phyloP scores from a whole-genome alignment of 495 filamentous ascomycete genomes.

The Chlorociboria aeruginascens region DNA sequence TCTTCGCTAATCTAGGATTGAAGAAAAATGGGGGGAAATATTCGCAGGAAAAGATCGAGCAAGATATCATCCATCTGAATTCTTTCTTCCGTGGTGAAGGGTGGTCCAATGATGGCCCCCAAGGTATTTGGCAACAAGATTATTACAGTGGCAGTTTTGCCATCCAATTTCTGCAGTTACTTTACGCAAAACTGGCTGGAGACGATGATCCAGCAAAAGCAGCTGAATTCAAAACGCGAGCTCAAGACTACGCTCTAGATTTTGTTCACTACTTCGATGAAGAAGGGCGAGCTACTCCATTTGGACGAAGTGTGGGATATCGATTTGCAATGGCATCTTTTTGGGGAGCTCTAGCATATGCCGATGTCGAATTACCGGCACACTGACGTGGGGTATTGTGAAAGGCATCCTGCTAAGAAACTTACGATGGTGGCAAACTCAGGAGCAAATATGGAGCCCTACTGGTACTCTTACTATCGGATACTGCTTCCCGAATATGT shows the following conservation, averaged over 20 bases:
- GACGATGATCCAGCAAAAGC: constrained; percentile 54
- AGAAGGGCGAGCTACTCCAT: constrained; percentile 50
- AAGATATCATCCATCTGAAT: constrained; percentile 64
- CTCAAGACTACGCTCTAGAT: constrained; percentile 51
- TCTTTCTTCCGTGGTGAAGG: constrained; percentile 69
- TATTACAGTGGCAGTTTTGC: constrained; percentile 75
- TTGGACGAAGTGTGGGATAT: constrained; percentile 66
- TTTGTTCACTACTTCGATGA: constrained; percentile 65
- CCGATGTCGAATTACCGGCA: constrained; percentile 55
- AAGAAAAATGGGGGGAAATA: constrained; percentile 52
- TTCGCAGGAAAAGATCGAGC: constrained; percentile 51
- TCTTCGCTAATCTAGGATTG: constrained; percentile 70
- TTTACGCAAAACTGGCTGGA: constrained; percentile 63
- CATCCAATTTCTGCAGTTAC: constrained; percentile 64
- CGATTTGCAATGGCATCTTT: constrained; percentile 73
- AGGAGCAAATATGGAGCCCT: constrained; percentile 57
- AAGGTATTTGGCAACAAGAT: constrained; percentile 68
- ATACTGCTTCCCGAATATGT: constrained; percentile 71
- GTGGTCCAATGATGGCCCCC: constrained; percentile 72
- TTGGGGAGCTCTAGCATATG: constrained; percentile 68
- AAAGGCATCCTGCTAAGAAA: constrained; percentile 64
- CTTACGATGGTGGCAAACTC: constrained; percentile 67
- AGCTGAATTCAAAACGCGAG: constrained; percentile 57
- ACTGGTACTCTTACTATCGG: constrained; percentile 66
- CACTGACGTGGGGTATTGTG: constrained; percentile 58